These are phyloP conservation scores for Sorghum bicolor DNA, from an alignment of 176 grass and related monocot genomes.

Conservation along the genomic window DNA sequence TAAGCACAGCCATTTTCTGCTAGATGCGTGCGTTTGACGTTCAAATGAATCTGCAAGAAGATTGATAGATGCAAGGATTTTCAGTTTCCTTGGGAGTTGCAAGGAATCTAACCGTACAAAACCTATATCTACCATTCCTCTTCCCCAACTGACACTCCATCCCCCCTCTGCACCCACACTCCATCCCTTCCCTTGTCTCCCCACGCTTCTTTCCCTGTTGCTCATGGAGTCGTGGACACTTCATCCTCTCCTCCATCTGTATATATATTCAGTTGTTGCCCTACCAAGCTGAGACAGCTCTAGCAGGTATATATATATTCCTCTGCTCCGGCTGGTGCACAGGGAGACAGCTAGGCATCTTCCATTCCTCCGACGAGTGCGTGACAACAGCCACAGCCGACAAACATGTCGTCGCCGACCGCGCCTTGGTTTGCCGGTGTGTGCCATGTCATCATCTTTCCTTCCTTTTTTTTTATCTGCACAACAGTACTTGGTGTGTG, in stretches of 20 bases:
- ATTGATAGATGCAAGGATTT: neutral
- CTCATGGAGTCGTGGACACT: neutral
- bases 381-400: neutral
- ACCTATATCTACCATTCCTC: neutral
- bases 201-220: neutral
- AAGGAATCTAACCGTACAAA: no score
- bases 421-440: conserved; percentile 16
- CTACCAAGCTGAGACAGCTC: neutral
- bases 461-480: neutral
- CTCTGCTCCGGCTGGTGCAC: neutral
- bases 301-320: neutral
- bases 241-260: neutral
- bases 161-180: neutral
- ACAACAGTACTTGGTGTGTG: neutral
- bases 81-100: no score
- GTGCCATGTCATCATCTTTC: neutral
- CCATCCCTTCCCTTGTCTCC: neutral
- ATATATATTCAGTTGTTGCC: neutral
- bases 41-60: neutral
- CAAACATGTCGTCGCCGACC: neutral
- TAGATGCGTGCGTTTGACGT: no score
- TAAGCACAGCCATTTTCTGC: neutral
- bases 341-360: neutral
- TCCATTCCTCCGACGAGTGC: neutral
- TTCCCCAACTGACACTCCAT: neutral